A percentile compares a stretch with the other conserved stretches of the same genome.
Conservation (phyloP, 2,329 filamentous ascomycete species). For the Aaosphaeria pasadenensis region DNA sequence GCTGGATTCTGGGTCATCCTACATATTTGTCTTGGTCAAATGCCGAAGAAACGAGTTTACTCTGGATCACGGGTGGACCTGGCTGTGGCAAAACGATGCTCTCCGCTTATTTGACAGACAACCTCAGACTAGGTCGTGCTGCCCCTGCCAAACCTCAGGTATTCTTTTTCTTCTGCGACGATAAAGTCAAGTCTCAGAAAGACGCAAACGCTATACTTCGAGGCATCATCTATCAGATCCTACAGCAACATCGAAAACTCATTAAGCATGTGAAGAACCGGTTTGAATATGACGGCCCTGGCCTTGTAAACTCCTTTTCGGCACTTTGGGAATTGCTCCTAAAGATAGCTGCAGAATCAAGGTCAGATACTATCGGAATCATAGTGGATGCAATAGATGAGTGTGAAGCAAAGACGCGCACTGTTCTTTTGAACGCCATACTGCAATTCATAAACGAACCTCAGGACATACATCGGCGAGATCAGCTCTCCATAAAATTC, state of each 20-base stretch:
- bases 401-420: not conserved
- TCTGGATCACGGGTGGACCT: slow-evolving; percentile 23
- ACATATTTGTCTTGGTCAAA: slow-evolving; percentile 11
- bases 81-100: slow-evolving; percentile 35
- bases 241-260: slow-evolving; percentile 6
- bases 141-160: not conserved
- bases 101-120: slow-evolving; percentile 23
- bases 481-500: not conserved
- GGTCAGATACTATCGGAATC: not conserved
- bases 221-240: slow-evolving; percentile 21
- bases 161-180: slow-evolving; percentile 23
- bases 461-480: slow-evolving; percentile 19
- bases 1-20: slow-evolving; percentile 20
- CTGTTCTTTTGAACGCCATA: not conserved
- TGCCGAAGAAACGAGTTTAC: slow-evolving; percentile 11
- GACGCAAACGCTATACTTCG: slow-evolving; percentile 16
- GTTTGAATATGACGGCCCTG: not conserved
- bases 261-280: not conserved
- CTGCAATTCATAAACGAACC: slow-evolving; percentile 6
- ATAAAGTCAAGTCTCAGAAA: slow-evolving; percentile 23
- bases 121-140: slow-evolving; percentile 2
- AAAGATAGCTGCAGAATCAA: not conserved
- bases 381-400: not conserved
- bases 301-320: not conserved
- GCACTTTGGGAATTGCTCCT: not conserved